Evolutionary conservation across 371 early-diverging fungal genomes (phyloP).

Genomic region (Dinochytrium kinnereticum): DNA sequence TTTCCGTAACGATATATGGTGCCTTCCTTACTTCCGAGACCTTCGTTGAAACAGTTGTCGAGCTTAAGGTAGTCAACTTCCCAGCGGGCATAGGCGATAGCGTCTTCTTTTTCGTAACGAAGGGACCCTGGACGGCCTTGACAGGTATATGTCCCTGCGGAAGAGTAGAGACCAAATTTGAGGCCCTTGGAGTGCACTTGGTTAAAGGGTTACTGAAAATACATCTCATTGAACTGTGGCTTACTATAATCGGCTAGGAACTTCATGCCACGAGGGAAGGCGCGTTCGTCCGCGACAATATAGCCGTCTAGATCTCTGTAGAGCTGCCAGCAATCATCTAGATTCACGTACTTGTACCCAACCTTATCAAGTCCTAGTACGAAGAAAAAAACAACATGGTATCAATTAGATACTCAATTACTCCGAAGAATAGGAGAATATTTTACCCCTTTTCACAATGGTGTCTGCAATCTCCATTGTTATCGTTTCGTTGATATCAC

Average conservation of each 20-base stretch:
- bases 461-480: conserved; percentile 43
- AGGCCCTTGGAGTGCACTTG: conserved; percentile 35
- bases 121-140: conserved; percentile 55
- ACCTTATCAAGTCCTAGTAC: conserved; percentile 28
- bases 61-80: conserved; percentile 56
- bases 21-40: not conserved
- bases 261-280: conserved; percentile 53
- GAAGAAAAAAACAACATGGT: too few relatives aligned
- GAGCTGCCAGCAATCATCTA: conserved; percentile 58
- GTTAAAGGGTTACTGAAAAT: not conserved
- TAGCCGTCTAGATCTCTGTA: conserved; percentile 42
- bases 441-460: conserved; percentile 28
- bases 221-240: not conserved
- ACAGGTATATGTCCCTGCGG: conserved; percentile 57
- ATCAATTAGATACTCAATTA: too few relatives aligned
- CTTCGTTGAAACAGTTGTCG: conserved; percentile 54
- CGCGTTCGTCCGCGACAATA: conserved; percentile 42
- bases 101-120: conserved; percentile 48
- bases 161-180: conserved; percentile 57
- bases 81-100: conserved; percentile 49
- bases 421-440: not conserved
- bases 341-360: conserved; percentile 48
- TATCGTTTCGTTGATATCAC: conserved; percentile 44
- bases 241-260: conserved; percentile 46
- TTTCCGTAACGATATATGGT: conserved; percentile 29